These are phyloP conservation scores for Phaeosphaeriaceae sp. DNA, from an alignment of 2,329 filamentous ascomycete species.

Conservation along the genomic window DNA sequence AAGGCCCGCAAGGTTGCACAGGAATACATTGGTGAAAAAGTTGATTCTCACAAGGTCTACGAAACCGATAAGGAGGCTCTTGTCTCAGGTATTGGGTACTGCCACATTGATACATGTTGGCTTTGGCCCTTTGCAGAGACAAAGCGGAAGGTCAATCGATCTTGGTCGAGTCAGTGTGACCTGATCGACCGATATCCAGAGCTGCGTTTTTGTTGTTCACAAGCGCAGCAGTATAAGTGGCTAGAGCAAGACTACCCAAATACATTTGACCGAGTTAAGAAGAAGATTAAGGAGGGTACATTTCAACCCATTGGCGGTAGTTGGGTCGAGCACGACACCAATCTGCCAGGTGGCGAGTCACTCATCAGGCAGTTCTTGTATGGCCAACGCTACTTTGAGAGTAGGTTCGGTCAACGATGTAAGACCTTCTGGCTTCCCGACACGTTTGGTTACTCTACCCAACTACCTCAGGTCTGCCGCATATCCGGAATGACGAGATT, in stretches of 20 bases:
- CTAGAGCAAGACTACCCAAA: slow-evolving; percentile 87
- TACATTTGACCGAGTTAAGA: slow-evolving; percentile 87
- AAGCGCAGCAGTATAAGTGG: slow-evolving; percentile 99
- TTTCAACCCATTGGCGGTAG: slow-evolving; percentile 97
- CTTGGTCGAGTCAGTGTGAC: slow-evolving; percentile 96
- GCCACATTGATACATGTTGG: slow-evolving; percentile 98
- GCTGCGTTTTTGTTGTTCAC: slow-evolving; percentile 88
- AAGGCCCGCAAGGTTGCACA: slow-evolving; percentile 82
- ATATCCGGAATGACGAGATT: slow-evolving; percentile 96
- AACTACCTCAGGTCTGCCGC: slow-evolving; percentile 91
- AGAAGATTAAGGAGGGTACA: slow-evolving; percentile 84
- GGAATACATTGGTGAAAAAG: slow-evolving; percentile 75
- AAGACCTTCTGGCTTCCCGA: slow-evolving; percentile 97
- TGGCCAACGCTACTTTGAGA: slow-evolving; percentile 93
- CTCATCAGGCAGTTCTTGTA: slow-evolving; percentile 94
- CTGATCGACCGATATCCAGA: slow-evolving; percentile 95
- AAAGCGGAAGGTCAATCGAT: slow-evolving; percentile 92
- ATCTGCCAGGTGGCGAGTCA: slow-evolving; percentile 94
- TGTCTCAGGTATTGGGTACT: slow-evolving; percentile 91
- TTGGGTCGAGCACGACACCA: slow-evolving; percentile 99
- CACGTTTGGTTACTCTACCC: slow-evolving; percentile 95
- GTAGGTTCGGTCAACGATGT: slow-evolving; percentile 85
- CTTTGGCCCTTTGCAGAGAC: slow-evolving; percentile 98
- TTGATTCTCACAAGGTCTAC: slow-evolving; percentile 86
- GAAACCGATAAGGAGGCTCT: slow-evolving; percentile 74